These are phyloP conservation scores for Amorphotheca resinae DNA, from an alignment of 495 filamentous ascomycete genomes.

Conservation along the genomic window DNA sequence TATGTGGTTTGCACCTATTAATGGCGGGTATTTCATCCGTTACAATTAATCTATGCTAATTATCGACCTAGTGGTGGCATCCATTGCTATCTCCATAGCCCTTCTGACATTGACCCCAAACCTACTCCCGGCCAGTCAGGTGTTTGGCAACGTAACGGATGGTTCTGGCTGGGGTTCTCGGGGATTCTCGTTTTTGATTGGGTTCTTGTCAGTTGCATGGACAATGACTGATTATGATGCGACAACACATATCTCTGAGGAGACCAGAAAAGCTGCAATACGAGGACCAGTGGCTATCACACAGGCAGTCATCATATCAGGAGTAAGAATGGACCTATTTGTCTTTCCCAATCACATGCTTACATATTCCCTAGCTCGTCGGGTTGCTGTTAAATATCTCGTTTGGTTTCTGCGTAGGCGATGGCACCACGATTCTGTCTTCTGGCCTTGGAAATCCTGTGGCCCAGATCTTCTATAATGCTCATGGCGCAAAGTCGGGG, in stretches of 20 bases:
- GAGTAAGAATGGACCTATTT: slow-evolving; percentile 17
- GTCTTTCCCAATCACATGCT: background rate
- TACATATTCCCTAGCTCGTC: slow-evolving; percentile 32
- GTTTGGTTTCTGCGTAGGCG: slow-evolving; percentile 56
- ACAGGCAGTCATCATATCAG: slow-evolving; percentile 52
- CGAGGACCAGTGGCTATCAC: slow-evolving; percentile 53
- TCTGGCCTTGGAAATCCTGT: slow-evolving; percentile 54
- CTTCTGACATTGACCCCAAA: slow-evolving; percentile 50
- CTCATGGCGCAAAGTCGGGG: slow-evolving; percentile 46
- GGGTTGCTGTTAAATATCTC: slow-evolving; percentile 53
- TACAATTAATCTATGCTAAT: background rate
- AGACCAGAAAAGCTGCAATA: slow-evolving; percentile 58
- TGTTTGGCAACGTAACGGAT: slow-evolving; percentile 45
- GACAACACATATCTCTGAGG: slow-evolving; percentile 66
- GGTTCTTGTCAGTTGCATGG: slow-evolving; percentile 61
- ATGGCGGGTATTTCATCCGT: slow-evolving; percentile 18
- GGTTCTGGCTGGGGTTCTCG: slow-evolving; percentile 17
- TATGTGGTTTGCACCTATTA: slow-evolving; percentile 63
- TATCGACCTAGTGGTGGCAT: slow-evolving; percentile 32
- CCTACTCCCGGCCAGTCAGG: slow-evolving; percentile 50
- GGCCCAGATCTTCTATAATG: slow-evolving; percentile 60
- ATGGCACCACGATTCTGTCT: slow-evolving; percentile 48
- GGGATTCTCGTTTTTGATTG: slow-evolving; percentile 16
- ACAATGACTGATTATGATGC: slow-evolving; percentile 69
- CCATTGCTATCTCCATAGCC: slow-evolving; percentile 48